Evolutionary conservation across 306 rosid genomes (phyloP).

Genomic region (Vigna trinervia): DNA sequence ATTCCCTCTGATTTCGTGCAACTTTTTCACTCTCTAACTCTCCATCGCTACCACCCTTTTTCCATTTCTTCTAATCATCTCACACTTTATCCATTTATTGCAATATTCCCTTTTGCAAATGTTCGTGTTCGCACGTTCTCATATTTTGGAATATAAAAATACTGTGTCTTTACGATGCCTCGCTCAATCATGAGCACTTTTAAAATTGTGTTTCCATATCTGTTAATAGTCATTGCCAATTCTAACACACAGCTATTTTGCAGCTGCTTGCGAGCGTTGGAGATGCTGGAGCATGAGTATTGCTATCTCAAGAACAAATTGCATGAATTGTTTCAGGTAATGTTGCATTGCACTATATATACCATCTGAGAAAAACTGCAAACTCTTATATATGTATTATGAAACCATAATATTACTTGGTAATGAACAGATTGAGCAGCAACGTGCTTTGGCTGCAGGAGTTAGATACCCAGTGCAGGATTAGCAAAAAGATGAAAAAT

Average conservation of each 20-base stretch:
- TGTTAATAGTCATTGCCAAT: background rate
- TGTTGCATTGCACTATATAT: background rate
- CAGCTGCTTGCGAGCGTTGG: constrained; percentile 91
- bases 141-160: background rate
- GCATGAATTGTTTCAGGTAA: constrained; percentile 92
- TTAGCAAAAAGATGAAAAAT: constrained; percentile 25
- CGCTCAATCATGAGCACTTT: too few species aligned
- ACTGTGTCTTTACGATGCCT: background rate
- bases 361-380: background rate
- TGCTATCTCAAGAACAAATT: constrained; percentile 93
- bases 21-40: background rate
- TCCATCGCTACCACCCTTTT: background rate
- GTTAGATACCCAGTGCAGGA: constrained; percentile 83
- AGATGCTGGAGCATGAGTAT: constrained; percentile 87
- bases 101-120: background rate
- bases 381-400: too few species aligned
- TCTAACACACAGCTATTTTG: background rate
- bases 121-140: background rate
- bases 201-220: too few species aligned
- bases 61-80: background rate
- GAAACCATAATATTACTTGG: background rate
- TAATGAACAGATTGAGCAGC: constrained; percentile 76
- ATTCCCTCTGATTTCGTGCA: constrained; percentile 39
- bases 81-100: background rate
- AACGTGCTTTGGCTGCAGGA: constrained; percentile 83